Conservation (phyloP, 2,329 filamentous ascomycete species). For the Pseudopyricularia cyperi region DNA sequence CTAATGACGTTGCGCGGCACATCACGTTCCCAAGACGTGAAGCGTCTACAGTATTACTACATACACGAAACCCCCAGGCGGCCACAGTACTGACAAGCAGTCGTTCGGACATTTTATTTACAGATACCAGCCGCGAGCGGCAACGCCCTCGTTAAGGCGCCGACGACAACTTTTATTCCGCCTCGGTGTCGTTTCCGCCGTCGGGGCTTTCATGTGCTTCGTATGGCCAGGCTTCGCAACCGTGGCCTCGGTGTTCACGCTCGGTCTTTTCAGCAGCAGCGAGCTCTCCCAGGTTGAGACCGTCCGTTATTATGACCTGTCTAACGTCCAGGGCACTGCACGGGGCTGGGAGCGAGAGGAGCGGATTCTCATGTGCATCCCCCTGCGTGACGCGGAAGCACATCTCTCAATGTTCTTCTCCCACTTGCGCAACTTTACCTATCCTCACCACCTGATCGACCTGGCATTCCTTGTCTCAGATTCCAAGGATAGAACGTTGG, state of each 20-base stretch:
- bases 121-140: conserved; percentile 76
- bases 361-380: conserved; percentile 87
- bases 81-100: neutral
- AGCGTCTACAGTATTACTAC: conserved; percentile 2
- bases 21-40: conserved; percentile 6
- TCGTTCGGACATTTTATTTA: conserved; percentile 4
- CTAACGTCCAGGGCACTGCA: conserved; percentile 79
- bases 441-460: conserved; percentile 92
- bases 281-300: conserved; percentile 75
- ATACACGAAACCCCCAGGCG: neutral
- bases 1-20: neutral
- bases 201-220: conserved; percentile 60
- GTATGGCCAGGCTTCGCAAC: conserved; percentile 52
- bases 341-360: conserved; percentile 95
- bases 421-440: conserved; percentile 93
- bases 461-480: conserved; percentile 94
- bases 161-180: conserved; percentile 61
- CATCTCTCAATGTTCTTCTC: conserved; percentile 97
- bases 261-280: conserved; percentile 55
- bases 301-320: conserved; percentile 91
- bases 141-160: conserved; percentile 57
- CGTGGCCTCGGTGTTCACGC: conserved; percentile 47
- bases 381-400: conserved; percentile 79
- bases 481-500: conserved; percentile 82
- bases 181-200: conserved; percentile 42